These are phyloP conservation scores for Cyberlindnera mississippiensis DNA, from an alignment of 805 yeast species.

Conservation along the genomic window DNA sequence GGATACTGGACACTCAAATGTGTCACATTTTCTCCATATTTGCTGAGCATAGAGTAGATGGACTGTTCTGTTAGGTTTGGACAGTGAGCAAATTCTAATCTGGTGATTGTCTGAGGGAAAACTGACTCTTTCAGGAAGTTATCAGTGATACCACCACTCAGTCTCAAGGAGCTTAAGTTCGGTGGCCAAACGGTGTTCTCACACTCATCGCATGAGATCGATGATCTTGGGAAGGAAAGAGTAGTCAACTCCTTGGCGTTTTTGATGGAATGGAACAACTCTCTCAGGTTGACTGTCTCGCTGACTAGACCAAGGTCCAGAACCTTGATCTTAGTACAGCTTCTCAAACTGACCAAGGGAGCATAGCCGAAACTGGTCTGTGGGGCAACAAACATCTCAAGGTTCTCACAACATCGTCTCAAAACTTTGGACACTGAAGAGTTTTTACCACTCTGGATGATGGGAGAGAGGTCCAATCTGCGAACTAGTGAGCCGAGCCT, in stretches of 20 bases:
- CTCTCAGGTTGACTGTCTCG: slow-evolving; percentile 81
- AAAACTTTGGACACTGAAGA: slow-evolving; percentile 81
- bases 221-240: slow-evolving; percentile 84
- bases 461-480: slow-evolving; percentile 67
- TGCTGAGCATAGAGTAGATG: slow-evolving; percentile 53
- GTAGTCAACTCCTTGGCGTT: slow-evolving; percentile 61
- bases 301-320: slow-evolving; percentile 83
- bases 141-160: slow-evolving; percentile 88
- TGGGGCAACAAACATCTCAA: slow-evolving; percentile 79
- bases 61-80: slow-evolving; percentile 70
- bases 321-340: slow-evolving; percentile 59
- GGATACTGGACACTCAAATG: slow-evolving; percentile 76
- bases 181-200: slow-evolving; percentile 72
- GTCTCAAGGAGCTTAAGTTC: slow-evolving; percentile 60
- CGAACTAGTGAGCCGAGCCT: slow-evolving; percentile 56
- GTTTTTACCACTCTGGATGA: slow-evolving; percentile 88
- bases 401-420: slow-evolving; percentile 64
- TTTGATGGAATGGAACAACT: slow-evolving; percentile 70
- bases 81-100: slow-evolving; percentile 81
- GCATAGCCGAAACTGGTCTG: slow-evolving; percentile 93
- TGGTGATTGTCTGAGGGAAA: slow-evolving; percentile 71
- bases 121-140: slow-evolving; percentile 63
- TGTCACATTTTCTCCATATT: slow-evolving; percentile 62
- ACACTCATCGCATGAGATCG: slow-evolving; percentile 62
- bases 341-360: slow-evolving; percentile 75